Conservation (phyloP, 139 green algal genomes). For the Micromonas pusilla region DNA sequence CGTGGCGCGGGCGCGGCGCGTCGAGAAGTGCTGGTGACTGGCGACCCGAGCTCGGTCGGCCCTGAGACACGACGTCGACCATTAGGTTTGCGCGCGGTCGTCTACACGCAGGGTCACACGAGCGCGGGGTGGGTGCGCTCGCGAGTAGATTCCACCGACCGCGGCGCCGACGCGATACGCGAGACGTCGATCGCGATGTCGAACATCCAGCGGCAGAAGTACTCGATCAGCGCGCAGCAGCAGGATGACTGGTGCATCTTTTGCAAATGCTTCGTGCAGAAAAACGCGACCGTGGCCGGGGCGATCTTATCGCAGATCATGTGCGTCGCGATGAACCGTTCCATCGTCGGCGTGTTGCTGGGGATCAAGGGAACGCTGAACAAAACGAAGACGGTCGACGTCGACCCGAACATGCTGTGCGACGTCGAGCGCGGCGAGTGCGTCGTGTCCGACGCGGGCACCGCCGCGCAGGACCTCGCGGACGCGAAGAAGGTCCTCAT, state of each 20-base stretch:
- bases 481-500: constrained; percentile 36
- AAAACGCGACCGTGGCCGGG: constrained; percentile 46
- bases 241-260: constrained; percentile 14
- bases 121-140: no score
- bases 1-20: no score
- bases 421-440: constrained; percentile 31
- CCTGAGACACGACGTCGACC: no score
- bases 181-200: not conserved
- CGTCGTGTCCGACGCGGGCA: constrained; percentile 1
- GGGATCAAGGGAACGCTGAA: not conserved
- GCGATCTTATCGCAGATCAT: constrained; percentile 88
- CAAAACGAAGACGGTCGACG: not conserved
- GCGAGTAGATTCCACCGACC: no score
- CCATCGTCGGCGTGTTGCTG: constrained; percentile 55
- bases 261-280: constrained; percentile 21
- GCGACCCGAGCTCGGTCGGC: no score
- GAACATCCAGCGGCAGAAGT: not conserved
- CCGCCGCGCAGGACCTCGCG: not conserved
- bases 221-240: not conserved
- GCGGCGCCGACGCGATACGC: no score
- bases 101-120: no score
- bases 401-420: not conserved
- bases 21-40: no score
- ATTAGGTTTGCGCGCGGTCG: no score
- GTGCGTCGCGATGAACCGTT: constrained; percentile 87